These are phyloP conservation scores for Colletotrichum tamarilloi DNA, from an alignment of 2,329 filamentous ascomycete species.

Conservation along the genomic window DNA sequence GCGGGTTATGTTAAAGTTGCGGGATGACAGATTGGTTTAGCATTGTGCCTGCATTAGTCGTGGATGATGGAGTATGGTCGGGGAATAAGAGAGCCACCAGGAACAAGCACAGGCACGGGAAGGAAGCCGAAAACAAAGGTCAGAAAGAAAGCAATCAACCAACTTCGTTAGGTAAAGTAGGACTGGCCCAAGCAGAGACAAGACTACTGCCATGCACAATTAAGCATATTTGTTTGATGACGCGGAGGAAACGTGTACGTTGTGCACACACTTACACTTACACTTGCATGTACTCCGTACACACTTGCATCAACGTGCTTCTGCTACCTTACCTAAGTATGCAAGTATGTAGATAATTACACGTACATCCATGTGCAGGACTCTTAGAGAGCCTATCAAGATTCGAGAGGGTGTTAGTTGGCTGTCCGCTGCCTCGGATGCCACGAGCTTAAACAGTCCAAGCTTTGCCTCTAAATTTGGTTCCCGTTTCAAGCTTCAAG, in stretches of 20 bases:
- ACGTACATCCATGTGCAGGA: neutral
- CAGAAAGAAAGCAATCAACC: neutral
- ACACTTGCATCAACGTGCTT: neutral
- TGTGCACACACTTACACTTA: neutral
- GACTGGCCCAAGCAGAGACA: neutral
- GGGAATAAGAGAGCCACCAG: neutral
- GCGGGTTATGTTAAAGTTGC: slow-evolving; percentile 13
- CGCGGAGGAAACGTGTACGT: neutral
- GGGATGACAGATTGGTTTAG: slow-evolving; percentile 19
- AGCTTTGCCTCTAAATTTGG: slow-evolving; percentile 22
- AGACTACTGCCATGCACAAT: neutral
- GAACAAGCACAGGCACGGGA: neutral
- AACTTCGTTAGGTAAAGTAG: neutral
- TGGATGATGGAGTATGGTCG: neutral
- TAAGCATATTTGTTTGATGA: neutral
- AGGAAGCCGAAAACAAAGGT: neutral
- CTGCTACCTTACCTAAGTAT: too few relatives aligned
- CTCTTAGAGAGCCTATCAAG: too few relatives aligned
- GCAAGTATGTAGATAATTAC: too few relatives aligned
- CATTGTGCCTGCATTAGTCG: slow-evolving; percentile 16
- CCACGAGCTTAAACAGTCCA: slow-evolving; percentile 8
- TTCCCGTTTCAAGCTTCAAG: slow-evolving; percentile 12
- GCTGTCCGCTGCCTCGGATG: slow-evolving; percentile 13
- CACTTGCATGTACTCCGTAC: neutral
- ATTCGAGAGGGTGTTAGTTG: neutral